Percentiles rank a stretch among this genome's conserved stretches.
Conservation (phyloP, 352 stramenopile genomes). For the Globisporangium lucens region DNA sequence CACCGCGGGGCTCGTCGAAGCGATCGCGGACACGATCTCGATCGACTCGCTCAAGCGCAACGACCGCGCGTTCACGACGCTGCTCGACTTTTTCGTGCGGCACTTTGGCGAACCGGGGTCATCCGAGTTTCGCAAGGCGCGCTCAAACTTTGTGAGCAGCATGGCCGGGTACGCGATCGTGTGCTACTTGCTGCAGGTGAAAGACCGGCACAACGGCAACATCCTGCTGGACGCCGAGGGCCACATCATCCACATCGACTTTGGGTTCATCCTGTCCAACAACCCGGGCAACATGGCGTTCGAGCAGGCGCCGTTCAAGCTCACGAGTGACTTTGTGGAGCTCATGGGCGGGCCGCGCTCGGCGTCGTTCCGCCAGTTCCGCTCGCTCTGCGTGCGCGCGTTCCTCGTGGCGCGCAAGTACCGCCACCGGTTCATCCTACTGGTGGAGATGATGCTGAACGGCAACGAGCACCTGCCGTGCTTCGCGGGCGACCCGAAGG, state of each 20-base stretch:
- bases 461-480: slow-evolving; percentile 96
- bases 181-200: slow-evolving; percentile 97
- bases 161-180: slow-evolving; percentile 93
- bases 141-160: slow-evolving; percentile 85
- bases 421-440: slow-evolving; percentile 92
- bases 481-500: slow-evolving; percentile 92
- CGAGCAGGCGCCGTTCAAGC: slow-evolving; percentile 97
- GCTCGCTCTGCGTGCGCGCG: slow-evolving; percentile 93
- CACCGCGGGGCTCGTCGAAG: slow-evolving; percentile 95
- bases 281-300: slow-evolving; percentile 93
- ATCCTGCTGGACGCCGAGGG: slow-evolving; percentile 95
- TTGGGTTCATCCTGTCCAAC: slow-evolving; percentile 94
- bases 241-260: slow-evolving; percentile 97
- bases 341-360: slow-evolving; percentile 94
- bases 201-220: slow-evolving; percentile 98
- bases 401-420: slow-evolving; percentile 96
- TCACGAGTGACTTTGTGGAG: slow-evolving; percentile 96
- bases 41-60: slow-evolving; percentile 98
- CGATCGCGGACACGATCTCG: slow-evolving; percentile 96
- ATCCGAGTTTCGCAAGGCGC: slow-evolving; percentile 71
- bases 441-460: slow-evolving; percentile 96
- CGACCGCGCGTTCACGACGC: slow-evolving; percentile 87
- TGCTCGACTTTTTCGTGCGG: slow-evolving; percentile 93
- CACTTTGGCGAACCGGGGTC: slow-evolving; percentile 86
- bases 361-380: slow-evolving; percentile 92